Percentiles rank a stretch among this genome's conserved stretches.
phyloP scores from a whole-genome alignment of 2,329 filamentous ascomycete genomes.

The Claviceps digitariae region DNA sequence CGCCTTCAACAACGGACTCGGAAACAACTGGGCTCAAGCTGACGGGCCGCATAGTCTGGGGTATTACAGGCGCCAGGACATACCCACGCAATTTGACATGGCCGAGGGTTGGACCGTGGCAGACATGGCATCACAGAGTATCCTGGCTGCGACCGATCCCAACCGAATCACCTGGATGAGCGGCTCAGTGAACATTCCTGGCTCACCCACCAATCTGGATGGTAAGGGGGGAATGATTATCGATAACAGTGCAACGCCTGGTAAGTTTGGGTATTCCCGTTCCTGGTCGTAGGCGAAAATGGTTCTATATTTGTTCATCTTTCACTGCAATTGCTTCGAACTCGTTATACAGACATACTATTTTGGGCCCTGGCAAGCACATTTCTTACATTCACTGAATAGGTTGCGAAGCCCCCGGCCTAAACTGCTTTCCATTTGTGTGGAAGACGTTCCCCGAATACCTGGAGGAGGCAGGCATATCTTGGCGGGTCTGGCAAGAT shows the following conservation, averaged over 20 bases:
- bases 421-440: conserved; percentile 37
- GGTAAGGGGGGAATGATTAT: conserved; percentile 32
- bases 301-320: no score
- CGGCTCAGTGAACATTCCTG: conserved; percentile 35
- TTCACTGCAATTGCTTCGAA: background rate
- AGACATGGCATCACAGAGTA: conserved; percentile 9
- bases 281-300: no score
- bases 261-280: conserved; percentile 1
- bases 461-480: conserved; percentile 31
- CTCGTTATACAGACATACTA: background rate
- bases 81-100: conserved; percentile 40
- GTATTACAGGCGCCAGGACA: conserved; percentile 34
- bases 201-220: conserved; percentile 14
- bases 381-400: background rate
- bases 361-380: background rate
- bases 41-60: conserved; percentile 22
- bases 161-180: conserved; percentile 25
- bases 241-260: conserved; percentile 26
- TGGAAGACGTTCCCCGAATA: conserved; percentile 37
- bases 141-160: conserved; percentile 26
- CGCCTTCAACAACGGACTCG: conserved; percentile 34
- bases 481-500: conserved; percentile 37
- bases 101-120: conserved; percentile 37
- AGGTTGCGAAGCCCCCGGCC: conserved; percentile 25
- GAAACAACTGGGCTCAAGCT: conserved; percentile 33